Percentiles rank a stretch among this genome's conserved stretches.
phyloP scores from a whole-genome alignment of 345 rosid species.

The Tarenaya hassleriana region DNA sequence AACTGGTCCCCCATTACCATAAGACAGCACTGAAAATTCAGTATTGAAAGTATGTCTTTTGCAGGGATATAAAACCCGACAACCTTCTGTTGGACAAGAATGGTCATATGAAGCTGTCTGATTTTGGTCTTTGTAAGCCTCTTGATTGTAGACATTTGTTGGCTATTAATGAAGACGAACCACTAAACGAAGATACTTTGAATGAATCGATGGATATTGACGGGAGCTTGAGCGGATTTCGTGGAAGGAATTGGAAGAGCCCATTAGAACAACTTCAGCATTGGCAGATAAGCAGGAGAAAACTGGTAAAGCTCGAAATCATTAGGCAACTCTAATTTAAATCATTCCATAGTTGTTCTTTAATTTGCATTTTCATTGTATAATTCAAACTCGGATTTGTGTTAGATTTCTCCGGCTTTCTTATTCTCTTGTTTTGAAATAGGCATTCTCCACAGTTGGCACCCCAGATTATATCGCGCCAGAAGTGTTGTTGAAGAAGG shows the following conservation, averaged over 20 bases:
- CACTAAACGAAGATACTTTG: constrained; percentile 55
- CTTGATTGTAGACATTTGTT: constrained; percentile 73
- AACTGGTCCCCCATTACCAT: neutral
- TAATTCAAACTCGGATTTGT: neutral
- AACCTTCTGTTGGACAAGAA: constrained; percentile 79
- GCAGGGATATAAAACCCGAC: constrained; percentile 97
- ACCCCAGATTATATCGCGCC: constrained; percentile 98
- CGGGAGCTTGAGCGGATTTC: constrained; percentile 46
- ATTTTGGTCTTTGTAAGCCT: constrained; percentile 98
- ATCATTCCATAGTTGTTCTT: too few relatives aligned
- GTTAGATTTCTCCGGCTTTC: neutral
- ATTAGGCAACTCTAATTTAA: constrained; percentile 1
- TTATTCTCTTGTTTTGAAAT: constrained; percentile 22
- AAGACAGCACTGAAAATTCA: neutral
- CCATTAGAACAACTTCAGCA: constrained; percentile 80
- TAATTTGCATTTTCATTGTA: neutral
- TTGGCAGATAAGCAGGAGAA: constrained; percentile 88
- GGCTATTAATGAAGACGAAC: constrained; percentile 65
- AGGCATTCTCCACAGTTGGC: constrained; percentile 93
- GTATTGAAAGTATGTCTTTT: constrained; percentile 17
- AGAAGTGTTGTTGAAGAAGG: constrained; percentile 87
- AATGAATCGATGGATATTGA: constrained; percentile 58
- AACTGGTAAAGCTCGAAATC: constrained; percentile 43
- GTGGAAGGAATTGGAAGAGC: constrained; percentile 68
- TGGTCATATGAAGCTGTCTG: constrained; percentile 93